Conservation (phyloP, 2,329 filamentous ascomycete genomes). For the Xylaria sp. region DNA sequence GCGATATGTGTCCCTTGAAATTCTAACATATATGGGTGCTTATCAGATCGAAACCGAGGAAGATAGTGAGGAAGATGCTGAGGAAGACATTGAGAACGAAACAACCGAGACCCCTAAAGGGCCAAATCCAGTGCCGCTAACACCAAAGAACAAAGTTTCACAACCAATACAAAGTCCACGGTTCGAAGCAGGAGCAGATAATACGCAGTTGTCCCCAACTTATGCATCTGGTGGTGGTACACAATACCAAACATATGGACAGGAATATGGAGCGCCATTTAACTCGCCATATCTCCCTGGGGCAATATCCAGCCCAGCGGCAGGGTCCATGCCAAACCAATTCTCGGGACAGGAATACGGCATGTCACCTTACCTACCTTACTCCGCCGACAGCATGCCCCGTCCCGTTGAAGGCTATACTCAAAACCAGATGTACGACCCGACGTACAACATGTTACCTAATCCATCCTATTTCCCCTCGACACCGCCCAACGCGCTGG, state of each 20-base stretch:
- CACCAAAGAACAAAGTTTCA: not conserved
- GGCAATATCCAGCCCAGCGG: not conserved
- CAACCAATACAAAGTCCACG: not conserved
- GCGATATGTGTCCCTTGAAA: not conserved
- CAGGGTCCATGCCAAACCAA: not conserved
- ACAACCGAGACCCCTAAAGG: not conserved
- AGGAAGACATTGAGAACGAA: not conserved
- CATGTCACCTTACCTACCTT: not conserved
- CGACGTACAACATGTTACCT: not conserved
- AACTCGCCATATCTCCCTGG: not conserved
- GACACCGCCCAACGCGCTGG: not conserved
- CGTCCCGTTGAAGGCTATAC: not conserved
- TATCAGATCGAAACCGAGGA: not conserved
- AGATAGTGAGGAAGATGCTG: no score
- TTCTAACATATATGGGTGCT: constrained; percentile 5
- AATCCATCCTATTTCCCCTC: not conserved
- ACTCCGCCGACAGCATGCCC: not conserved
- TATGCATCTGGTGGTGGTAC: not conserved
- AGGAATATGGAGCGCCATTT: not conserved
- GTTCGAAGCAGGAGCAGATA: not conserved
- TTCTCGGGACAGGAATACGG: not conserved
- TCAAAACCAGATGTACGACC: not conserved
- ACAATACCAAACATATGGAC: constrained; percentile 5
- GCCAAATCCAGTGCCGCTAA: not conserved
- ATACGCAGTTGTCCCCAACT: not conserved